Evolutionary conservation across 345 rosid genomes (phyloP).

Genomic region (Rhodamnia argentea): DNA sequence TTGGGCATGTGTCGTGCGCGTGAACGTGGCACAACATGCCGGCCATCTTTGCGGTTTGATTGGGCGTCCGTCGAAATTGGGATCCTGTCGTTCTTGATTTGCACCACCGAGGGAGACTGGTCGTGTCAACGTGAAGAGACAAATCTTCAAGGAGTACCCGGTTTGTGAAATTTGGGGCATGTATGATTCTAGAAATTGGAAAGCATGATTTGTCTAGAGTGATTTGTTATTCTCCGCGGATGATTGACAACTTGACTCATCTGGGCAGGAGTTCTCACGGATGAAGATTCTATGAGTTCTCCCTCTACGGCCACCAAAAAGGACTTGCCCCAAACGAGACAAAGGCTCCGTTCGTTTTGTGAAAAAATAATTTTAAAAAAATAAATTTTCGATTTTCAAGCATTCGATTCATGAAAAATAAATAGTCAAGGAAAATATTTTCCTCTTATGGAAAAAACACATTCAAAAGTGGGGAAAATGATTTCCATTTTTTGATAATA

Average conservation of each 20-base stretch:
- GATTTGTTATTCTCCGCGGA: not conserved
- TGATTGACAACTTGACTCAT: not conserved
- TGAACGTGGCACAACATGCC: not conserved
- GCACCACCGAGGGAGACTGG: not conserved
- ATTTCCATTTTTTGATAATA: too few relatives aligned
- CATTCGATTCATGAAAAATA: too few relatives aligned
- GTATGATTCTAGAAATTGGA: not conserved
- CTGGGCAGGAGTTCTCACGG: not conserved
- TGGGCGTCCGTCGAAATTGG: not conserved
- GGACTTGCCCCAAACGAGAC: not conserved
- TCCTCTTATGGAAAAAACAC: too few relatives aligned
- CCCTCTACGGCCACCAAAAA: not conserved
- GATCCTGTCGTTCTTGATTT: not conserved
- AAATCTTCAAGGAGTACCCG: not conserved
- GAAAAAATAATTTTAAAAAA: too few relatives aligned
- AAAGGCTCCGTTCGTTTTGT: too few relatives aligned
- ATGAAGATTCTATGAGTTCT: not conserved
- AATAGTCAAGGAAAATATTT: too few relatives aligned
- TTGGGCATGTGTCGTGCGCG: not conserved
- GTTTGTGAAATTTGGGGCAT: not conserved
- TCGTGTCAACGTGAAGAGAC: not conserved
- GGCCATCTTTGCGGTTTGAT: not conserved
- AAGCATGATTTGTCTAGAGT: not conserved
- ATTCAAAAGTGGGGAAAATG: too few relatives aligned
- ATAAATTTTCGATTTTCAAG: too few relatives aligned